phyloP scores from a whole-genome alignment of 495 filamentous ascomycete genomes.

The Filosporella fistucella region DNA sequence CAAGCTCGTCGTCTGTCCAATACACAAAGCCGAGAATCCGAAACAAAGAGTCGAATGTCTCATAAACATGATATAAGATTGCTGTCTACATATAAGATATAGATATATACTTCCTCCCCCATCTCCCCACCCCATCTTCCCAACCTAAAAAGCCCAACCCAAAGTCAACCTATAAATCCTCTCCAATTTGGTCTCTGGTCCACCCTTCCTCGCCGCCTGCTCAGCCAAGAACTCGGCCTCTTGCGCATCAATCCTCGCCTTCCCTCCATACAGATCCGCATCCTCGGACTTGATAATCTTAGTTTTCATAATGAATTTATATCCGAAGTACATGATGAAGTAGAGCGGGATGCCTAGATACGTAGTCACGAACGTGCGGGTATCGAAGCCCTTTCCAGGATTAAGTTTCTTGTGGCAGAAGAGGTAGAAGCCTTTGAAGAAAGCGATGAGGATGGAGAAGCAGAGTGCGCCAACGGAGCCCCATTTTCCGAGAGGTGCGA shows the following conservation, averaged over 20 bases:
- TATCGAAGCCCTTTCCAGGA: constrained; percentile 61
- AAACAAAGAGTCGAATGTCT: too few species aligned
- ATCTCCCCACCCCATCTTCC: too few species aligned
- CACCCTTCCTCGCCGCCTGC: constrained; percentile 40
- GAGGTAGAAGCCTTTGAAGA: constrained; percentile 76
- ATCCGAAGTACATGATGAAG: constrained; percentile 64
- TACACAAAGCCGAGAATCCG: too few species aligned
- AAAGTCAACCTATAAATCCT: constrained; percentile 19
- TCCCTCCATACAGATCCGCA: constrained; percentile 68
- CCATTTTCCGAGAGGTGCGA: constrained; percentile 61
- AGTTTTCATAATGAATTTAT: constrained; percentile 54
- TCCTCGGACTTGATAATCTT: constrained; percentile 48
- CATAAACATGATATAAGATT: too few species aligned
- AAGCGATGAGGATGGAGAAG: constrained; percentile 64
- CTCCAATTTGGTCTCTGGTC: constrained; percentile 18
- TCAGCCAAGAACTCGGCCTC: constrained; percentile 63
- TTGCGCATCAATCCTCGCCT: constrained; percentile 68
- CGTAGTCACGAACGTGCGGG: constrained; percentile 18
- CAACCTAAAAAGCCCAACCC: constrained; percentile 1
- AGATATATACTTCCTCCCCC: too few species aligned
- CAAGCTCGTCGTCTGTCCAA: too few species aligned
- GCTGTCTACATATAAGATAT: too few species aligned
- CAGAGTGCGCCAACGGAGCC: constrained; percentile 65
- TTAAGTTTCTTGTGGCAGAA: constrained; percentile 63
- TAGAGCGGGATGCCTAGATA: constrained; percentile 22